Conservation (phyloP, 78 protist species). For the Tieghemostelium lacteum region DNA sequence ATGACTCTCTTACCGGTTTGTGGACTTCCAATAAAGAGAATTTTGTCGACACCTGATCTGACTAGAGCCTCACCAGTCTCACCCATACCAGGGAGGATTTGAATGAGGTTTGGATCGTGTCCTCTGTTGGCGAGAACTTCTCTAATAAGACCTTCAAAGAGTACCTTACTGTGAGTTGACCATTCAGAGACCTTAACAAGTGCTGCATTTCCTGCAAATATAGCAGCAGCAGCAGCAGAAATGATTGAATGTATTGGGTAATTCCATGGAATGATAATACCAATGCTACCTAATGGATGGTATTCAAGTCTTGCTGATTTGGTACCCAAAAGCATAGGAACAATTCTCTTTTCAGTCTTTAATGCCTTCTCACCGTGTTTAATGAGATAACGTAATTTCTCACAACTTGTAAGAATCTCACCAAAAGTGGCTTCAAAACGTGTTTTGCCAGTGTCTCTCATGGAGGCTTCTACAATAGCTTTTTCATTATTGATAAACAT, state of each 20-base stretch:
- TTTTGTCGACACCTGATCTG: constrained; percentile 79
- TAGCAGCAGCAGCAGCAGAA: constrained; percentile 86
- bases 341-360: constrained; percentile 61
- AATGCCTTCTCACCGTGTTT: constrained; percentile 82
- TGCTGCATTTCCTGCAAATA: constrained; percentile 87
- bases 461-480: constrained; percentile 63
- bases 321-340: constrained; percentile 79
- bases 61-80: constrained; percentile 83
- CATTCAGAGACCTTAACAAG: constrained; percentile 85
- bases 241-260: constrained; percentile 85
- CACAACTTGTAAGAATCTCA: constrained; percentile 83
- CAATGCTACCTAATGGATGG: constrained; percentile 75
- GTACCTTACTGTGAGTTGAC: constrained; percentile 72
- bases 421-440: constrained; percentile 87
- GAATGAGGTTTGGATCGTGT: constrained; percentile 76
- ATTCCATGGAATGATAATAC: constrained; percentile 84
- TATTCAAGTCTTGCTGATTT: constrained; percentile 79
- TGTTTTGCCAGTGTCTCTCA: constrained; percentile 89
- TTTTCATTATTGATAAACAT: constrained; percentile 78
- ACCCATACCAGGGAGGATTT: constrained; percentile 79
- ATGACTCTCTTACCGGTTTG: constrained; percentile 87
- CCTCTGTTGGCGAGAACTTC: constrained; percentile 73
- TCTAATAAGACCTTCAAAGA: constrained; percentile 66
- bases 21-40: constrained; percentile 87
- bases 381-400: constrained; percentile 84